Evolutionary conservation across 805 yeast species (phyloP), one percentile per base, ranked within the genome.

Genomic region (Metschnikowia lunata): DNA sequence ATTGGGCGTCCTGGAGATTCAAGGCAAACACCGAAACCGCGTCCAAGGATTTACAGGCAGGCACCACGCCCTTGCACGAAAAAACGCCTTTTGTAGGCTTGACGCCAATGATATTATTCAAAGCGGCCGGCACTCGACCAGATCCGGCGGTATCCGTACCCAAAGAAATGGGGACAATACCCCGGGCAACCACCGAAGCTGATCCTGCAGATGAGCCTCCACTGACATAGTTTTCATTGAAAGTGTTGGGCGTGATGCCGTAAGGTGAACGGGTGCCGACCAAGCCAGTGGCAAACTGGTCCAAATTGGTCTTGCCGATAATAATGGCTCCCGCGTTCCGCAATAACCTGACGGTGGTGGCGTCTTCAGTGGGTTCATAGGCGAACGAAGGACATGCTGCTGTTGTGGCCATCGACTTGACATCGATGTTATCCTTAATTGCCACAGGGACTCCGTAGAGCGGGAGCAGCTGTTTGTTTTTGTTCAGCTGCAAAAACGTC

Each of bases 81-180:
- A 91, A 83, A 1, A 80, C 80, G 43, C 99, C 99, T 49, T 81
- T 80, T 1, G 97, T 83, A 32, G 99, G 98, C 66, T 91, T 91
- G 53, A 93, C 76, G 15, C 98, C 98, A 51, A 91, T 78, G 55
- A 89, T 68, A 65, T 93, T 93, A 75, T 91, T 91, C 52, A 91
- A 73, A 28, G 89, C 91, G 26, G 98, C 98, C 26, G 99, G 99
- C 29, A 91, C 99, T 59, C 99, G 79, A 34, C 97, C 97, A 6
- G 96, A 88, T 18, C 99, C 99, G 8, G 99, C 99, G 31, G 99
- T 91, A 62, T 91, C 99, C 6, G 98, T 93, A 31, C 97, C 97
- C 55, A 91, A 72, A 1, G 97, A 76, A 39, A 91, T 58, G 30
- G 98, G 97, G 13, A 88, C 97, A 38, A 82, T 72, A 47, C 98